Percentiles rank a stretch among this genome's conserved stretches.
Evolutionary conservation across 2,329 filamentous ascomycete genomes (phyloP).

Genomic region (Venturia oleaginea): DNA sequence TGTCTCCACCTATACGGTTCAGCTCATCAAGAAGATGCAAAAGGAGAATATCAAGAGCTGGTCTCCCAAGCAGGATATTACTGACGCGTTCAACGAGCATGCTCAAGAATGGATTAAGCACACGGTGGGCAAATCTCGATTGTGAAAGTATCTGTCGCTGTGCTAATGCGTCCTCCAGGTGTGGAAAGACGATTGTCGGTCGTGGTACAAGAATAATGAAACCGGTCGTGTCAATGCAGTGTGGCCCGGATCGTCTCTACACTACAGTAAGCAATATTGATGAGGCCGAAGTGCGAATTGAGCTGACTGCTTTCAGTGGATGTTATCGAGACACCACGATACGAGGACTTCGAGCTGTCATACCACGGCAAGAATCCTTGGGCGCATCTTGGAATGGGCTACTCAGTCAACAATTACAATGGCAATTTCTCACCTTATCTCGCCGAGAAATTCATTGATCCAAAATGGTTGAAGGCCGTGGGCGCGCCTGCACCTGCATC

Average conservation of each 20-base stretch:
- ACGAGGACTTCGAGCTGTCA: constrained; percentile 36
- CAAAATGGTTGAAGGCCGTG: constrained; percentile 30
- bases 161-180: constrained; percentile 20
- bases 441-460: constrained; percentile 32
- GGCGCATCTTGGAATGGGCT: constrained; percentile 36
- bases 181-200: constrained; percentile 30
- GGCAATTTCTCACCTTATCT: constrained; percentile 32
- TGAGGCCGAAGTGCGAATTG: background rate
- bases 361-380: constrained; percentile 33
- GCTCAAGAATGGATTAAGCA: constrained; percentile 40
- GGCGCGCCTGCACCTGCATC: constrained; percentile 12
- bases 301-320: constrained; percentile 18
- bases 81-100: constrained; percentile 29
- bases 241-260: constrained; percentile 43
- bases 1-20: constrained; percentile 33
- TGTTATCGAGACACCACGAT: constrained; percentile 30
- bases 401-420: constrained; percentile 21
- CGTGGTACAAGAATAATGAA: constrained; percentile 38
- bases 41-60: constrained; percentile 34
- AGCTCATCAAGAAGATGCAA: constrained; percentile 33
- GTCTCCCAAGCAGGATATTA: constrained; percentile 25
- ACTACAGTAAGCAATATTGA: constrained; percentile 29
- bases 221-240: constrained; percentile 30
- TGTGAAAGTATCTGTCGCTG: background rate
- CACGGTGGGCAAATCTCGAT: constrained; percentile 20